phyloP scores from a whole-genome alignment of 345 rosid genomes.

The Theobroma cacao region DNA sequence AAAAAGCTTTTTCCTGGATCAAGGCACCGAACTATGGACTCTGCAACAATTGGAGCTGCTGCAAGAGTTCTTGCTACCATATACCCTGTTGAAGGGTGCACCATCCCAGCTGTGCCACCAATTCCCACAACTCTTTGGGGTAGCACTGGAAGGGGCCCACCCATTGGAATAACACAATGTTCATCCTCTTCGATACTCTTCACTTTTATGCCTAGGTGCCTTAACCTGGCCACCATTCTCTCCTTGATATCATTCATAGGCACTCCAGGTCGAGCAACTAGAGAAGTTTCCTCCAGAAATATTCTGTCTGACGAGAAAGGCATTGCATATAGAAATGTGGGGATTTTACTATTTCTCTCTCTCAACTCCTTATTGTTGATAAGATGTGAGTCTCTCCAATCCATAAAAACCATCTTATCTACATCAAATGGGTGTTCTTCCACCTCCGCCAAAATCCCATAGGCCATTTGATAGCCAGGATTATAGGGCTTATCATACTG shows the following conservation, averaged over 20 bases:
- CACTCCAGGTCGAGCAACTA: conserved; percentile 91
- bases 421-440: conserved; percentile 93
- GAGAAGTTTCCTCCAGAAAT: conserved; percentile 93
- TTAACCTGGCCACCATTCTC: conserved; percentile 91
- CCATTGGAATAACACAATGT: conserved; percentile 93
- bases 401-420: conserved; percentile 96
- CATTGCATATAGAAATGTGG: conserved; percentile 94
- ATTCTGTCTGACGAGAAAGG: conserved; percentile 76
- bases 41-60: conserved; percentile 89
- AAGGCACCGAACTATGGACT: conserved; percentile 71
- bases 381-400: conserved; percentile 94
- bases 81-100: conserved; percentile 49
- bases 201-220: conserved; percentile 78
- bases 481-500: conserved; percentile 93
- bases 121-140: conserved; percentile 96
- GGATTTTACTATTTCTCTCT: conserved; percentile 64
- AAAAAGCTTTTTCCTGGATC: conserved; percentile 40
- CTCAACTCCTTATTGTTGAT: conserved; percentile 39
- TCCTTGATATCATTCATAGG: conserved; percentile 83
- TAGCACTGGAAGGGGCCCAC: conserved; percentile 90
- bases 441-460: conserved; percentile 91
- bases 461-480: conserved; percentile 96
- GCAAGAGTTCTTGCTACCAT: conserved; percentile 99
- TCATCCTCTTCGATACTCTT: conserved; percentile 88
- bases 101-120: conserved; percentile 88